A percentile compares a stretch with the other conserved stretches of the same genome.
phyloP scores from a whole-genome alignment of 108 stramenopile species.

The Cylindrotheca fusiformis region DNA sequence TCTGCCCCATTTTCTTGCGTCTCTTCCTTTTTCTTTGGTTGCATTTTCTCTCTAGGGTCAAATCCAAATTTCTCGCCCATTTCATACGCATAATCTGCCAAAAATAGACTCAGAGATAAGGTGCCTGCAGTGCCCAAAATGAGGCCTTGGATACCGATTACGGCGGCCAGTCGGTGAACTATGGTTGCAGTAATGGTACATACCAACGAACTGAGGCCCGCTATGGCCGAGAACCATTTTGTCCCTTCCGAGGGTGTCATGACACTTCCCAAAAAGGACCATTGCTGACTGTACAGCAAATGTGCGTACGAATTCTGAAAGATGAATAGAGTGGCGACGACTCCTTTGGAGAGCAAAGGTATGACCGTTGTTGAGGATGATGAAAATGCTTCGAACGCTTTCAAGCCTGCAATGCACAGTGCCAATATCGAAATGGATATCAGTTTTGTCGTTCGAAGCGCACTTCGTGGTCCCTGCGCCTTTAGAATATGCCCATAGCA shows the following conservation, averaged over 20 bases:
- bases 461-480: constrained; percentile 56
- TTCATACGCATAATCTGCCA: constrained; percentile 43
- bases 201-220: constrained; percentile 64
- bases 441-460: constrained; percentile 54
- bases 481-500: constrained; percentile 62
- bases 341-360: constrained; percentile 9
- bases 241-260: constrained; percentile 71
- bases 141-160: constrained; percentile 52
- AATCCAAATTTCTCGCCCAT: constrained; percentile 58
- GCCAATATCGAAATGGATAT: constrained; percentile 31
- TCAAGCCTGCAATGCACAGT: constrained; percentile 21
- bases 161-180: constrained; percentile 38
- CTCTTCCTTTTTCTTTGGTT: constrained; percentile 21
- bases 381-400: background rate
- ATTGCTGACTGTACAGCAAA: constrained; percentile 78
- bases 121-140: constrained; percentile 48
- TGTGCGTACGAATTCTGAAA: constrained; percentile 87
- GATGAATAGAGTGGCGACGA: constrained; percentile 53
- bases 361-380: background rate
- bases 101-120: constrained; percentile 34
- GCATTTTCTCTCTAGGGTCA: constrained; percentile 42
- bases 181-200: constrained; percentile 61
- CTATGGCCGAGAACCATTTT: constrained; percentile 69
- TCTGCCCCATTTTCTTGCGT: constrained; percentile 1
- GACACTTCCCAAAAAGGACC: constrained; percentile 76